Percentiles rank a stretch among this genome's conserved stretches.
These are phyloP conservation scores for Pythium pyrilobum DNA, from an alignment of 352 stramenopile genomes.

Conservation along the genomic window DNA sequence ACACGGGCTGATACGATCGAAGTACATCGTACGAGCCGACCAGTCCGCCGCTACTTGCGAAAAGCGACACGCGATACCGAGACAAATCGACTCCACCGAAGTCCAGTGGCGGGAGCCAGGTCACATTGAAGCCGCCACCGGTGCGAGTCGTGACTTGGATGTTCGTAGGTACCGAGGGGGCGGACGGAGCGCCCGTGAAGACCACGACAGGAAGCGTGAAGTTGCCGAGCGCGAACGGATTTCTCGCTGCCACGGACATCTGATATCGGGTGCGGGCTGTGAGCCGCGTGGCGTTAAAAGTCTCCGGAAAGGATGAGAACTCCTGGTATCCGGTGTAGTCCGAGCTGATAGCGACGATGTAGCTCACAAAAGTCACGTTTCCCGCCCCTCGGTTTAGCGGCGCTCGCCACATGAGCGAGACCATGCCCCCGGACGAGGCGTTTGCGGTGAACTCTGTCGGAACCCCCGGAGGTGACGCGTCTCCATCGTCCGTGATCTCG, in stretches of 20 bases:
- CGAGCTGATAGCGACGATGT: constrained; percentile 21
- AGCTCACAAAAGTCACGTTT: constrained; percentile 25
- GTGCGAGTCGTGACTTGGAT: constrained; percentile 25
- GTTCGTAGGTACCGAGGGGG: constrained; percentile 21
- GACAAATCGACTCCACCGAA: constrained; percentile 29
- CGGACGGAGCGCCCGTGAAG: constrained; percentile 23
- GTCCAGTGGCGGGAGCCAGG: constrained; percentile 39
- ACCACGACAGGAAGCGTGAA: constrained; percentile 13
- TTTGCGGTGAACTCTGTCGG: constrained; percentile 12
- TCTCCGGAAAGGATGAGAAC: constrained; percentile 12
- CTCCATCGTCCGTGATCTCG: constrained; percentile 47
- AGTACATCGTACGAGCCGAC: constrained; percentile 6
- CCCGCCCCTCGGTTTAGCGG: constrained; percentile 29
- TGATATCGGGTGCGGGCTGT: constrained; percentile 25
- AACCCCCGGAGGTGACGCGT: constrained; percentile 31
- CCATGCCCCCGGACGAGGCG: constrained; percentile 24
- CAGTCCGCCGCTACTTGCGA: background rate
- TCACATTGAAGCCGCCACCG: constrained; percentile 37
- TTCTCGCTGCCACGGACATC: constrained; percentile 28
- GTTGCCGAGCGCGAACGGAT: constrained; percentile 13
- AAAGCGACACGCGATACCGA: constrained; percentile 24
- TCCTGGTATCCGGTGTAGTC: constrained; percentile 4
- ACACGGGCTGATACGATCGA: constrained; percentile 7
- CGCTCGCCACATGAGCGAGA: constrained; percentile 26
- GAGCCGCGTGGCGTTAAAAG: constrained; percentile 20